A percentile compares a stretch with the other conserved stretches of the same genome.
Conservation (phyloP, 768 basidiomycete genomes). For the Pulveroboletus ravenelii region DNA sequence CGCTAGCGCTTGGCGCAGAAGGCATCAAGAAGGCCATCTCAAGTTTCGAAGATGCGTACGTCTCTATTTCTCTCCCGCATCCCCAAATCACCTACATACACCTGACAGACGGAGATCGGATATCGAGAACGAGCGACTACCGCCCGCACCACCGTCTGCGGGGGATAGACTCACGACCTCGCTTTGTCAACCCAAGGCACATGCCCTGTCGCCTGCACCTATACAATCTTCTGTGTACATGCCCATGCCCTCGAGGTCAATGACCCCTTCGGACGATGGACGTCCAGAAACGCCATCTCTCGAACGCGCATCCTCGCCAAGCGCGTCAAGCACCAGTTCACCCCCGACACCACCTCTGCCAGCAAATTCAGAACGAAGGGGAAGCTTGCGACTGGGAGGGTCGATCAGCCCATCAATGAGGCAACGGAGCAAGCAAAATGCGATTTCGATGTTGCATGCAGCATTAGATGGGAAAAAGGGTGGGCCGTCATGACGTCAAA, state of each 20-base stretch:
- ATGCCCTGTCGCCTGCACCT: neutral
- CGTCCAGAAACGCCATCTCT: slow-evolving; percentile 22
- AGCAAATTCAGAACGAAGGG: too few species aligned
- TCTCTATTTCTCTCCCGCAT: slow-evolving; percentile 16
- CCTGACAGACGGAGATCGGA: slow-evolving; percentile 81
- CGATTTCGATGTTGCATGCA: too few species aligned
- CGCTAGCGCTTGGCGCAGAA: slow-evolving; percentile 82
- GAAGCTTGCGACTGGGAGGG: too few species aligned
- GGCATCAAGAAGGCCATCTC: slow-evolving; percentile 93
- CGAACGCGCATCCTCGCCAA: slow-evolving; percentile 25
- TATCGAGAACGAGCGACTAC: slow-evolving; percentile 97
- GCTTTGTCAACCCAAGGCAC: slow-evolving; percentile 3
- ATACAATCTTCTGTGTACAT: slow-evolving; percentile 3
- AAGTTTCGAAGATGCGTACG: slow-evolving; percentile 94
- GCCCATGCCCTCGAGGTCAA: slow-evolving; percentile 1
- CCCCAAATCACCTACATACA: neutral
- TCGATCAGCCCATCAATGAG: too few species aligned
- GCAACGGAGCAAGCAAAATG: too few species aligned
- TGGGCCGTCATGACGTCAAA: too few species aligned
- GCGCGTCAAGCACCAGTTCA: slow-evolving; percentile 12
- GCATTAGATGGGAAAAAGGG: too few species aligned
- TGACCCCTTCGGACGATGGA: slow-evolving; percentile 34
- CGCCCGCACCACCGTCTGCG: slow-evolving; percentile 55
- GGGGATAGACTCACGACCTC: neutral
- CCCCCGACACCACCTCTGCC: too few species aligned